Percentiles rank a stretch among this genome's conserved stretches.
phyloP scores from a whole-genome alignment of 2,329 filamentous ascomycete species.

The Neonectria punicea region DNA sequence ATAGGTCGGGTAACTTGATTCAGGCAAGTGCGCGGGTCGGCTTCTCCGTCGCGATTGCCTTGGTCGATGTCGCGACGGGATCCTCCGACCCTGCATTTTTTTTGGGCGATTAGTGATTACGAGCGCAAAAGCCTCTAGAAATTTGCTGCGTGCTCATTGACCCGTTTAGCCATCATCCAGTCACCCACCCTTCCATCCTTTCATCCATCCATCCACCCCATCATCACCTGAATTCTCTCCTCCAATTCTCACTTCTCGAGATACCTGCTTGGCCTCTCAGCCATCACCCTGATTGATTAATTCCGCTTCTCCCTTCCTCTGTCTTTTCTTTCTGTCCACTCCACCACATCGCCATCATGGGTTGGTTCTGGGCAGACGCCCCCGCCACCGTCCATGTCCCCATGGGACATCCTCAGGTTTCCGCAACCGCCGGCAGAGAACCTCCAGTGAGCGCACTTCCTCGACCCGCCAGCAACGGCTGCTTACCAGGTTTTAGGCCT shows the following conservation, averaged over 20 bases:
- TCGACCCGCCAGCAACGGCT: slow-evolving; percentile 2
- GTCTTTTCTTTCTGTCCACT: not conserved
- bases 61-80: slow-evolving; percentile 23
- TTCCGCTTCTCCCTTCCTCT: slow-evolving; percentile 2
- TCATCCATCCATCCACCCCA: slow-evolving; percentile 6
- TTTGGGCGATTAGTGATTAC: slow-evolving; percentile 18
- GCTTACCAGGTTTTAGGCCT: slow-evolving; percentile 53
- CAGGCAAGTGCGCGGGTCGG: slow-evolving; percentile 14
- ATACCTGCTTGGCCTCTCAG: not conserved
- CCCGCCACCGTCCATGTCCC: slow-evolving; percentile 49
- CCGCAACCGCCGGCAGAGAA: slow-evolving; percentile 40
- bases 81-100: slow-evolving; percentile 17
- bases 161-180: slow-evolving; percentile 18
- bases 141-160: slow-evolving; percentile 18
- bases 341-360: slow-evolving; percentile 54
- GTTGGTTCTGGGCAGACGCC: slow-evolving; percentile 72
- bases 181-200: not conserved
- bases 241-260: not conserved
- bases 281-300: not conserved
- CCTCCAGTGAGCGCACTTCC: slow-evolving; percentile 46
- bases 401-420: slow-evolving; percentile 46
- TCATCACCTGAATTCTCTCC: not conserved
- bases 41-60: slow-evolving; percentile 15
- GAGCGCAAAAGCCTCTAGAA: slow-evolving; percentile 14
- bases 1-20: slow-evolving; percentile 22